Base-by-base conservation (phyloP, 73 alveolate species). In the Effrenium voratum region DNA sequence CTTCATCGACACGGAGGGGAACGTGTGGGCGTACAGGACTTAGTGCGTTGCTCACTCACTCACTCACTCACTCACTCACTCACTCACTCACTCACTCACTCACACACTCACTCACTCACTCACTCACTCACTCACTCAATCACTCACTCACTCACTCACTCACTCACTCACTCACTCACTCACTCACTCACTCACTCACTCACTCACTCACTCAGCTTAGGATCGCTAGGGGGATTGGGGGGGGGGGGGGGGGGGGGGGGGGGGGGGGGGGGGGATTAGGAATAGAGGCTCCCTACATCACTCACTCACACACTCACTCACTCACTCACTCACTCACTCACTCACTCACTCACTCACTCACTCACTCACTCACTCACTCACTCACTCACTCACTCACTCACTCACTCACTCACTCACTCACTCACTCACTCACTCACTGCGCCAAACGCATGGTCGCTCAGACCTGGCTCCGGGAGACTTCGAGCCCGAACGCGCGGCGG, bases 351-450 rank as follows among this genome's bases (percentile, higher is more conserved):
- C 83, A 72, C 83, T n/a, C 52, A n/a, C 83, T n/a, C 83, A n/a
- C 83, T 72, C 83, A 72, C 83, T 72, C 52, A 72, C 83, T 72
- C 83, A n/a, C 83, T n/a, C 83, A n/a, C 83, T 72, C 83, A 72
- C 83, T n/a, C 52, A n/a, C 83, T 6, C 83, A 72, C 83, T 72
- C 83, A 72, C 83, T 72, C 83, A n/a, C 83, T 34, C 83, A 72
- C 83, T 72, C 83, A n/a, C 83, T n/a, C 83, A n/a, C 46, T n/a
- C 83, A n/a, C 83, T 72, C 83, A 24, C 49, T n/a, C 83, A n/a
- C 83, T 72, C 52, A 34, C 83, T 72, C 83, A 72, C 83, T n/a
- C 83, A n/a, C 83, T n/a, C 83, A 72, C 83, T 72, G 50, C 10
- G 50, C n/a, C 83, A 72, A 46, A 8, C 83, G 4, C 83, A 24